phyloP scores from a whole-genome alignment of 2,329 filamentous ascomycete genomes.

The Aspergillus pseudoviridinutans region DNA sequence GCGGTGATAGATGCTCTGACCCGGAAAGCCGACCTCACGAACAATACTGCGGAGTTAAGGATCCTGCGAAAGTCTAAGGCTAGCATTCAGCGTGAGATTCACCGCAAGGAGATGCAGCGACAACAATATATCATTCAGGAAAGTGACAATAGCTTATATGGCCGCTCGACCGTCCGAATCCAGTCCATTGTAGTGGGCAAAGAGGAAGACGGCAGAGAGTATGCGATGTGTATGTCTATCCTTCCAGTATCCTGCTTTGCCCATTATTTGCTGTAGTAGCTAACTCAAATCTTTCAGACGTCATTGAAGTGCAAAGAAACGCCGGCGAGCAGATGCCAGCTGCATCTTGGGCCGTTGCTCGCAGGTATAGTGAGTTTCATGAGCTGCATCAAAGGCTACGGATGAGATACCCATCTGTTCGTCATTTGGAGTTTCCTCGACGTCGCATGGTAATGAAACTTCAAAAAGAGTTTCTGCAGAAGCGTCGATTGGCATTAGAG shows the following conservation, averaged over 20 bases:
- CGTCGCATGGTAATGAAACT: conserved; percentile 93
- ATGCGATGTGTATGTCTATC: conserved; percentile 66
- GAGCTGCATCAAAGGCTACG: conserved; percentile 89
- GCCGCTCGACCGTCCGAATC: conserved; percentile 82
- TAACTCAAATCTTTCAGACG: conserved; percentile 48
- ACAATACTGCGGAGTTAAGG: conserved; percentile 88
- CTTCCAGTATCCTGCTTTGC: neutral
- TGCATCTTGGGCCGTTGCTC: conserved; percentile 89
- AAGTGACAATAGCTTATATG: conserved; percentile 94
- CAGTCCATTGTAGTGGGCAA: conserved; percentile 88
- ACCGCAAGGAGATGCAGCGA: conserved; percentile 88
- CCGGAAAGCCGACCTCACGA: conserved; percentile 91
- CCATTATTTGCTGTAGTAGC: neutral
- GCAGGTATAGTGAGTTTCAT: conserved; percentile 94
- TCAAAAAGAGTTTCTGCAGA: conserved; percentile 91
- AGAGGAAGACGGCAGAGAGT: conserved; percentile 90
- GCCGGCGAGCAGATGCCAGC: conserved; percentile 95
- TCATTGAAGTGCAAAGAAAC: conserved; percentile 84
- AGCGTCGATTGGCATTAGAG: conserved; percentile 77
- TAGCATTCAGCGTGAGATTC: conserved; percentile 86
- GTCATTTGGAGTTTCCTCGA: conserved; percentile 85
- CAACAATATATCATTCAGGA: conserved; percentile 98
- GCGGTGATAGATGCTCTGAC: conserved; percentile 87
- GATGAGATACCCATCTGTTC: conserved; percentile 78
- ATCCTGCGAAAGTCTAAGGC: conserved; percentile 92